Conservation (phyloP, 139 green algal genomes). For the Tetradesmus obliquus region DNA sequence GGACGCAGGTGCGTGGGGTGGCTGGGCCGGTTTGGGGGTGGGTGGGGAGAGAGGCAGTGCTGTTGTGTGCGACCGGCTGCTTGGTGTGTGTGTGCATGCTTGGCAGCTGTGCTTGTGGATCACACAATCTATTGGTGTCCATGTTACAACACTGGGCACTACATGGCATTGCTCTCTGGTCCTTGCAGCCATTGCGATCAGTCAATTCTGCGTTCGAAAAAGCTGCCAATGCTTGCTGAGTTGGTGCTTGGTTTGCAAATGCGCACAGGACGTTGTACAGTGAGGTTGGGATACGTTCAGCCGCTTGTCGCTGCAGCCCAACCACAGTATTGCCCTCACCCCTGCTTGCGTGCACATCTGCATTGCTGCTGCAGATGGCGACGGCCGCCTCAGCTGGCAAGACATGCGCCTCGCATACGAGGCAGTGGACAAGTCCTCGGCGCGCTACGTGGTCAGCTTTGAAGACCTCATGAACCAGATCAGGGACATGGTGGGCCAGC, state of each 20-base stretch:
- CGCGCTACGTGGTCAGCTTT: conserved; percentile 54
- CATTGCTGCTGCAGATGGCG: not conserved
- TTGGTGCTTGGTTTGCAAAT: too few species aligned
- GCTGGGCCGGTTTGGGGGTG: not conserved
- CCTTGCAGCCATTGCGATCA: too few species aligned
- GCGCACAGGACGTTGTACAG: too few species aligned
- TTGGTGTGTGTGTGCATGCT: not conserved
- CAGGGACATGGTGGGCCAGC: conserved; percentile 49
- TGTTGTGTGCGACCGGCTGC: not conserved
- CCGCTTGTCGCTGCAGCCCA: too few species aligned
- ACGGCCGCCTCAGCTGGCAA: conserved; percentile 22
- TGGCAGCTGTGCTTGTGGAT: too few species aligned
- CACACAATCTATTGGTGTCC: too few species aligned
- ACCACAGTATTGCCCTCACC: not conserved
- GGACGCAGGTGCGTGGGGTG: conserved; percentile 58
- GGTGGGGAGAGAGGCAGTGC: too few species aligned
- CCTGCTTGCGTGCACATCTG: not conserved
- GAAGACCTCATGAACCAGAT: conserved; percentile 67
- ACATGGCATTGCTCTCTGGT: too few species aligned
- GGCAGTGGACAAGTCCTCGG: conserved; percentile 49
- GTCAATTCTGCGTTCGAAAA: too few species aligned
- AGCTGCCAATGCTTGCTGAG: too few species aligned
- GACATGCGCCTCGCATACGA: conserved; percentile 65
- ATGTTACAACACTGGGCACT: too few species aligned
- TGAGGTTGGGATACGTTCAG: too few species aligned